Conservation (phyloP, 2,329 filamentous ascomycete species). For the Aspergillus fischeri region DNA sequence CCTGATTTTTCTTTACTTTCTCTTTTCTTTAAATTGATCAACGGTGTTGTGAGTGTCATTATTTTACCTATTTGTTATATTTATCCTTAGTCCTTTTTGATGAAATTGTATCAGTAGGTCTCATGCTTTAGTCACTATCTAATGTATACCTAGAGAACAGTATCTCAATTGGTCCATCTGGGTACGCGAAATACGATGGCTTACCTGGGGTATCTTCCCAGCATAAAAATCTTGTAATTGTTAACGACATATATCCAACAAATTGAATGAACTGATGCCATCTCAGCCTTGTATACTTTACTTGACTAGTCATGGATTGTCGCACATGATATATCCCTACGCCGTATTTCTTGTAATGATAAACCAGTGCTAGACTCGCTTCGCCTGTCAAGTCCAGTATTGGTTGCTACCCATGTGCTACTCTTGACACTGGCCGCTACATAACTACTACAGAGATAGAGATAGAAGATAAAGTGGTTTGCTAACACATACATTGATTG, state of each 20-base stretch:
- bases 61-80: neutral
- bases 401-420: neutral
- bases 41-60: neutral
- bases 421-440: neutral
- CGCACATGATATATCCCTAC: neutral
- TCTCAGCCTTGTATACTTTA: neutral
- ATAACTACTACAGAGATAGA: neutral
- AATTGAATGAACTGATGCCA: too few species aligned
- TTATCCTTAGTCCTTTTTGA: neutral
- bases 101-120: neutral
- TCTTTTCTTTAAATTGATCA: slow-evolving; percentile 3
- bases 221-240: too few species aligned
- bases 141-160: neutral
- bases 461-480: neutral
- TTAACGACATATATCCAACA: too few species aligned
- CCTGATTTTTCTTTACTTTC: slow-evolving; percentile 34
- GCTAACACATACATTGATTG: neutral
- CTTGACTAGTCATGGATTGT: neutral
- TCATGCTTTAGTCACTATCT: neutral
- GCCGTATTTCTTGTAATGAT: too few species aligned
- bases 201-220: too few species aligned
- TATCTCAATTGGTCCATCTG: too few species aligned
- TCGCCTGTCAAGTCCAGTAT: neutral
- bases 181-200: too few species aligned
- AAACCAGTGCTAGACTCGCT: too few species aligned